Evolutionary conservation across 441 rosid genomes (phyloP).

Genomic region (Capsella rubella): DNA sequence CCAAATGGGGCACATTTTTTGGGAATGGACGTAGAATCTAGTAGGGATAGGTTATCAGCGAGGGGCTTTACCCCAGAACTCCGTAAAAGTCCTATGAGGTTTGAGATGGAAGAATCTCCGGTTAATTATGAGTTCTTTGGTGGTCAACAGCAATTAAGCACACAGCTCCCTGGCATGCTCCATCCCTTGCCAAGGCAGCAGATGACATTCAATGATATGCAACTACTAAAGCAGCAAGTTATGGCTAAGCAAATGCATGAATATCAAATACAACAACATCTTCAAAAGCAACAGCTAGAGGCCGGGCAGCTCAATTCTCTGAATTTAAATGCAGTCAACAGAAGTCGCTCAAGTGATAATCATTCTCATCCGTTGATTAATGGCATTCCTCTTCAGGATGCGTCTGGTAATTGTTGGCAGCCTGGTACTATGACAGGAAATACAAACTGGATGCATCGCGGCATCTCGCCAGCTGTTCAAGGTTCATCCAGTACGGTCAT

Average conservation of each 20-base stretch:
- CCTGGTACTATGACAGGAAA: slow-evolving; percentile 59
- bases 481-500: slow-evolving; percentile 64
- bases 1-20: slow-evolving; percentile 63
- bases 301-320: slow-evolving; percentile 57
- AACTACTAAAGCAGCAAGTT: slow-evolving; percentile 70
- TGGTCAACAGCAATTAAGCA: slow-evolving; percentile 64
- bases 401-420: slow-evolving; percentile 66
- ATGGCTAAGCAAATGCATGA: slow-evolving; percentile 77
- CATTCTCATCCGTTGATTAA: slow-evolving; percentile 60
- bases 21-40: slow-evolving; percentile 64
- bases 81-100: slow-evolving; percentile 56
- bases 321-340: slow-evolving; percentile 56
- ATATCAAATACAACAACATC: slow-evolving; percentile 70
- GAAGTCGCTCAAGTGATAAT: slow-evolving; percentile 53
- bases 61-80: slow-evolving; percentile 65
- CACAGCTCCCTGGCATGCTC: slow-evolving; percentile 66
- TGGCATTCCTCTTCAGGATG: slow-evolving; percentile 70
- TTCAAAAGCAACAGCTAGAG: slow-evolving; percentile 64
- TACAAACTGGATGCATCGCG: slow-evolving; percentile 67
- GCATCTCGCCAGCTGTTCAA: slow-evolving; percentile 56
- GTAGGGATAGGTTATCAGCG: slow-evolving; percentile 56
- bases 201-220: slow-evolving; percentile 72
- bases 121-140: slow-evolving; percentile 75
- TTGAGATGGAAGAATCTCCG: slow-evolving; percentile 72
- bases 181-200: slow-evolving; percentile 74